phyloP scores from a whole-genome alignment of 108 stramenopile species.

The Parmales sp. region DNA sequence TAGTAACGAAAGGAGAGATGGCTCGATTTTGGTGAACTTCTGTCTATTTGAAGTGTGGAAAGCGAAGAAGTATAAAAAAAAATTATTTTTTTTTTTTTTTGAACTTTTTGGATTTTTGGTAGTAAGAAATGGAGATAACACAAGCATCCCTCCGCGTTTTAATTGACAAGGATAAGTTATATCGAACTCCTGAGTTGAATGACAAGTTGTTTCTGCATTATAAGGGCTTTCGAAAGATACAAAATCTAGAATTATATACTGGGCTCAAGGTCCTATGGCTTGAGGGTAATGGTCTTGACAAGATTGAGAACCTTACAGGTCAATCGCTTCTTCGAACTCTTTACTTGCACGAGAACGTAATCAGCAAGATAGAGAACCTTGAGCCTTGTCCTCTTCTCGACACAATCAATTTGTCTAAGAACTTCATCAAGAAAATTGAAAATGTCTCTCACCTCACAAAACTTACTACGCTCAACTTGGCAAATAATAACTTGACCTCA shows the following conservation, averaged over 20 bases:
- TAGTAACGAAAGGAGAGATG: no score
- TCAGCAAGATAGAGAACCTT: constrained; percentile 44
- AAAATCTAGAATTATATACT: constrained; percentile 58
- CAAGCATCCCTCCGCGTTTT: no score
- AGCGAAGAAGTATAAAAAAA: no score
- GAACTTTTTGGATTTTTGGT: no score
- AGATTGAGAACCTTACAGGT: constrained; percentile 38
- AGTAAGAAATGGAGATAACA: no score
- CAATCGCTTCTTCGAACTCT: constrained; percentile 37
- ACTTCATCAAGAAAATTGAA: constrained; percentile 34
- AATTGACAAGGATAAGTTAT: constrained; percentile 41
- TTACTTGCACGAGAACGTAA: constrained; percentile 51
- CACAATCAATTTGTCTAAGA: constrained; percentile 48
- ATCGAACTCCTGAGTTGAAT: constrained; percentile 46
- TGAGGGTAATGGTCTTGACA: constrained; percentile 45
- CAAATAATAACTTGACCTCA: constrained; percentile 37
- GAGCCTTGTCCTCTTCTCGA: constrained; percentile 29
- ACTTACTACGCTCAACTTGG: constrained; percentile 36
- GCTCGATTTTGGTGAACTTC: no score
- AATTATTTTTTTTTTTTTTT: no score
- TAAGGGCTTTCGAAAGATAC: constrained; percentile 49
- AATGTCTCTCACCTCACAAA: constrained; percentile 28
- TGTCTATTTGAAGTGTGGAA: no score
- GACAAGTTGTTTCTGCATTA: constrained; percentile 65
- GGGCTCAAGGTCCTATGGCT: constrained; percentile 53